Percentiles rank a stretch among this genome's conserved stretches.
Evolutionary conservation across 768 basidiomycete genomes (phyloP).

Genomic region (Mycena amicta): DNA sequence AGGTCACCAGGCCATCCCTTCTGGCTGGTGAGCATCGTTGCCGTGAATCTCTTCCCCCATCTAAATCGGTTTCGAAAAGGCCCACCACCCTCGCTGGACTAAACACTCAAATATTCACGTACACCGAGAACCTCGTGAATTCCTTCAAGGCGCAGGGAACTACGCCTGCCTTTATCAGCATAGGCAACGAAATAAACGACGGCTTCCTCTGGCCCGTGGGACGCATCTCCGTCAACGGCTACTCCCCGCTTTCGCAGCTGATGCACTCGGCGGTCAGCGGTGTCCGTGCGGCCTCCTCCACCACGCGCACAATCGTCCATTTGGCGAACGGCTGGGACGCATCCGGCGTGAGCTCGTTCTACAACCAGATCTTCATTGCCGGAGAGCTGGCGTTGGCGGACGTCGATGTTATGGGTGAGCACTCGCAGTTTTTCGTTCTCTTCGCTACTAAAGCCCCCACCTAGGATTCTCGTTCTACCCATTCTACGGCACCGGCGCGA

Average conservation of each 20-base stretch:
- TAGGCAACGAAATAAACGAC: slow-evolving; percentile 69
- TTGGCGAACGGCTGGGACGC: slow-evolving; percentile 66
- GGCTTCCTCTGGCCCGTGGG: slow-evolving; percentile 66
- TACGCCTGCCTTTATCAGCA: slow-evolving; percentile 54
- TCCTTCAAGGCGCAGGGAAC: slow-evolving; percentile 56
- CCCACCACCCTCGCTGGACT: slow-evolving; percentile 42
- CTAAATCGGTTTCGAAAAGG: too few relatives aligned
- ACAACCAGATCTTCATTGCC: slow-evolving; percentile 50
- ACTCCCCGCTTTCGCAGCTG: slow-evolving; percentile 55
- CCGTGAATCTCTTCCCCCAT: too few relatives aligned
- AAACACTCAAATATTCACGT: slow-evolving; percentile 62
- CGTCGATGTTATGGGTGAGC: slow-evolving; percentile 48
- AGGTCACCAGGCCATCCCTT: slow-evolving; percentile 60
- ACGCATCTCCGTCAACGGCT: slow-evolving; percentile 53
- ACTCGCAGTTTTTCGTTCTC: not conserved
- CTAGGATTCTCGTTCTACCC: slow-evolving; percentile 66
- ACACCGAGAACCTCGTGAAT: slow-evolving; percentile 54
- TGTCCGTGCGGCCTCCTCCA: slow-evolving; percentile 50
- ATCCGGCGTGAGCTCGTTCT: slow-evolving; percentile 49
- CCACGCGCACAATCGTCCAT: slow-evolving; percentile 56
- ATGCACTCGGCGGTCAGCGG: slow-evolving; percentile 61
- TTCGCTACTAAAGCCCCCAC: not conserved
- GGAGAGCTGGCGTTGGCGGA: slow-evolving; percentile 53
- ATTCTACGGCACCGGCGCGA: slow-evolving; percentile 63
- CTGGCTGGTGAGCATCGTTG: too few relatives aligned